These are phyloP conservation scores for Salix dunnii DNA, from an alignment of 345 rosid genomes.

Conservation along the genomic window DNA sequence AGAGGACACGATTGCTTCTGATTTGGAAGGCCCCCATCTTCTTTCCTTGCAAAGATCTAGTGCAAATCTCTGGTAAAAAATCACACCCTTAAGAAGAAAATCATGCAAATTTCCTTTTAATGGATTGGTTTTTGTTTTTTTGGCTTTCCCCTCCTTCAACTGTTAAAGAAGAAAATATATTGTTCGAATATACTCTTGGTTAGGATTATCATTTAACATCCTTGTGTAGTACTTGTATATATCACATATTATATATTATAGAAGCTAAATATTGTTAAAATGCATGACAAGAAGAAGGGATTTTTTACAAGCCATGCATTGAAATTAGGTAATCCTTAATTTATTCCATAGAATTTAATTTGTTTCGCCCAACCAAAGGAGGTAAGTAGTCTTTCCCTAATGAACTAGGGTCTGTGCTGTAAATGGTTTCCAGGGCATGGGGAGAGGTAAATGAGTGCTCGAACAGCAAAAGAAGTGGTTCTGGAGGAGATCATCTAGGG, in stretches of 20 bases:
- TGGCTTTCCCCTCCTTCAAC: not conserved
- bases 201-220: not conserved
- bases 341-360: not conserved
- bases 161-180: constrained; percentile 1
- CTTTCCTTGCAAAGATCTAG: constrained; percentile 59
- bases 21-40: constrained; percentile 39
- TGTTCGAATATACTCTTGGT: not conserved
- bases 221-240: not conserved
- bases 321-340: not conserved
- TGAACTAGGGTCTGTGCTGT: not conserved
- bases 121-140: not conserved
- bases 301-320: not conserved
- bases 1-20: constrained; percentile 15
- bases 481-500: constrained; percentile 39
- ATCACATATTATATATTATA: not conserved
- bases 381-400: not conserved
- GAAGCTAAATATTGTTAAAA: not conserved
- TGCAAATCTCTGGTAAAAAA: constrained; percentile 62
- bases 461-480: constrained; percentile 38
- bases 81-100: not conserved
- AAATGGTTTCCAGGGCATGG: constrained; percentile 49
- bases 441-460: constrained; percentile 38
- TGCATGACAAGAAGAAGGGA: not conserved
- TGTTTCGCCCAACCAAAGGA: not conserved
- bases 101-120: not conserved